Evolutionary conservation across 306 rosid genomes (phyloP).

Genomic region (Castanospermum australe): DNA sequence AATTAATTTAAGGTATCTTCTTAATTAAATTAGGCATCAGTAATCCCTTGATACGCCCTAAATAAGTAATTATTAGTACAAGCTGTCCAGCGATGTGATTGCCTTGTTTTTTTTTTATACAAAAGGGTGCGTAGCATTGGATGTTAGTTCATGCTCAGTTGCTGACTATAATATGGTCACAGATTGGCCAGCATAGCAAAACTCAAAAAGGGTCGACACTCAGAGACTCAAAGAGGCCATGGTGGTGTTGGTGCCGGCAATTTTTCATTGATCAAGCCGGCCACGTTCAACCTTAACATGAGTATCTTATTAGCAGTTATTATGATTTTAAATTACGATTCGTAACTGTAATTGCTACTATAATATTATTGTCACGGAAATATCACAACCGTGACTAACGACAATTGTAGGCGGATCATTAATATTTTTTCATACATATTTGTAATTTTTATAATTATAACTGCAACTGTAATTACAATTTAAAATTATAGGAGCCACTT

Average conservation of each 20-base stretch:
- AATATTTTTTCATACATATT: no score
- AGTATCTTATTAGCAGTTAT: slow-evolving; percentile 35
- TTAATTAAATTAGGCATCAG: slow-evolving; percentile 8
- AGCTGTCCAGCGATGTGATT: slow-evolving; percentile 25
- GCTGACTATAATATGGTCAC: slow-evolving; percentile 15
- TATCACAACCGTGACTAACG: no score
- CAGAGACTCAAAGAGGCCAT: not conserved
- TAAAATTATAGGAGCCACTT: no score
- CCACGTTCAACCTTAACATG: slow-evolving; percentile 23
- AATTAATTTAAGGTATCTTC: not conserved
- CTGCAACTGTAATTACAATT: no score
- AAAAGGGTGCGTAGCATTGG: slow-evolving; percentile 18
- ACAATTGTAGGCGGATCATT: no score
- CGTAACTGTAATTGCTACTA: not conserved
- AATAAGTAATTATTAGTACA: slow-evolving; percentile 27
- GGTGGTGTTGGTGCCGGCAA: slow-evolving; percentile 35
- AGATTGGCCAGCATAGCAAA: slow-evolving; percentile 28
- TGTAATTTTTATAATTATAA: no score
- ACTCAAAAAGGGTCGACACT: not conserved
- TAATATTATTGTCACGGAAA: no score
- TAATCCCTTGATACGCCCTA: slow-evolving; percentile 14
- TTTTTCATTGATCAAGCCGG: slow-evolving; percentile 8
- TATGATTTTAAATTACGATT: slow-evolving; percentile 20
- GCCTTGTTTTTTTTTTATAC: slow-evolving; percentile 18
- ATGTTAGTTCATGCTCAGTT: slow-evolving; percentile 17